phyloP scores from a whole-genome alignment of 2,329 filamentous ascomycete genomes.

The Aspergillus transmontanensis region DNA sequence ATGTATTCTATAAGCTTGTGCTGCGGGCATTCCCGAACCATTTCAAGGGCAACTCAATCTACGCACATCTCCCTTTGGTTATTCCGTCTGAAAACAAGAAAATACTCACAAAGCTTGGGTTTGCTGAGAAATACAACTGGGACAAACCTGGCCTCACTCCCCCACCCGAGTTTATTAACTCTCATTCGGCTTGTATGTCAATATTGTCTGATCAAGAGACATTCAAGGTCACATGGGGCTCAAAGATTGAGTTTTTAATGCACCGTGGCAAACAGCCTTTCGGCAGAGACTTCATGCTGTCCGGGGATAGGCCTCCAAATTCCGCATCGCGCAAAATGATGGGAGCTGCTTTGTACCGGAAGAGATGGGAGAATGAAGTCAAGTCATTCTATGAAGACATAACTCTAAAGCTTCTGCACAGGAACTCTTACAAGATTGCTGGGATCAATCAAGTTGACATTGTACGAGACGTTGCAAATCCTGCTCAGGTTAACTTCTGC shows the following conservation, averaged over 20 bases:
- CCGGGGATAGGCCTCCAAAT: conserved; percentile 47
- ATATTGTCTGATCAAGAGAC: conserved; percentile 46
- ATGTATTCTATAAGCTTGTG: conserved; percentile 56
- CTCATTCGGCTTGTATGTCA: conserved; percentile 47
- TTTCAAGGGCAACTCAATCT: conserved; percentile 52
- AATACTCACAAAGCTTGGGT: conserved; percentile 44
- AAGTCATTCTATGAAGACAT: conserved; percentile 52
- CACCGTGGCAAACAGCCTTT: conserved; percentile 38
- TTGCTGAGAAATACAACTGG: conserved; percentile 47
- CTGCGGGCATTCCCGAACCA: conserved; percentile 54
- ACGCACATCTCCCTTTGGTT: conserved; percentile 54
- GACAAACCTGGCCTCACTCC: conserved; percentile 32
- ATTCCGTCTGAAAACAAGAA: conserved; percentile 50
- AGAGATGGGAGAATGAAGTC: conserved; percentile 50
- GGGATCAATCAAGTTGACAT: conserved; percentile 51
- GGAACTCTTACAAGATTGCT: conserved; percentile 50
- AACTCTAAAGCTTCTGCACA: conserved; percentile 47
- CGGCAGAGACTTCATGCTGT: conserved; percentile 52
- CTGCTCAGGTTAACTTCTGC: conserved; percentile 57
- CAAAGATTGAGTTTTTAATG: conserved; percentile 49
- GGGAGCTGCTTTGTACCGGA: conserved; percentile 45
- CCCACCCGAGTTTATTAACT: conserved; percentile 46
- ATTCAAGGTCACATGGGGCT: conserved; percentile 52
- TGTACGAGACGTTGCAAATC: conserved; percentile 54
- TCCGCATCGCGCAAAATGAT: conserved; percentile 48